Percentiles rank a stretch among this genome's conserved stretches.
These are phyloP conservation scores for Trichoderma breve DNA, from an alignment of 2,329 filamentous ascomycete species.

Conservation along the genomic window DNA sequence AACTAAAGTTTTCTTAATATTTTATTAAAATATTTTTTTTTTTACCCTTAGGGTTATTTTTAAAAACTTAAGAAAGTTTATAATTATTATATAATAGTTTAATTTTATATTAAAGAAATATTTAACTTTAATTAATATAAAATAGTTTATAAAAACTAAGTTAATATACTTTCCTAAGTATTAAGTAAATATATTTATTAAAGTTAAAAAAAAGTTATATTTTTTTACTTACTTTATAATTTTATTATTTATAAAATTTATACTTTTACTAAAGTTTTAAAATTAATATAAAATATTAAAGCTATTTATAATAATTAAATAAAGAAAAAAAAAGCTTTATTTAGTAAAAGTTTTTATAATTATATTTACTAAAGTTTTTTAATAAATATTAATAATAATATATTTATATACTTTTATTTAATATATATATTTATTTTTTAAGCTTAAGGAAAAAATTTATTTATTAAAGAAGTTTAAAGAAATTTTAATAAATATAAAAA, in stretches of 20 bases:
- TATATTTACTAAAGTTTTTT: too few relatives aligned
- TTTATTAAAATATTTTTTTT: neutral
- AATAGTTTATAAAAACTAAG: neutral
- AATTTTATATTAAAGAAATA: neutral
- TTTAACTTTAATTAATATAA: neutral
- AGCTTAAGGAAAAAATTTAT: too few relatives aligned
- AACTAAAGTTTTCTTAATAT: neutral
- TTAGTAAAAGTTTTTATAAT: too few relatives aligned
- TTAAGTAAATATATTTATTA: neutral
- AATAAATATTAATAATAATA: neutral
- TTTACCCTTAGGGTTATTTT: neutral
- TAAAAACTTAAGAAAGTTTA: neutral
- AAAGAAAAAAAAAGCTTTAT: too few relatives aligned
- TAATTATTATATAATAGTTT: neutral
- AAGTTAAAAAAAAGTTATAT: too few relatives aligned
- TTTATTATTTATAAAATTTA: too few relatives aligned
- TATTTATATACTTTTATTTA: neutral
- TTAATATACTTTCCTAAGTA: neutral
- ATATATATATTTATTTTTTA: too few relatives aligned
- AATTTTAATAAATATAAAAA: slow-evolving; percentile 13
- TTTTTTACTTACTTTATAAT: neutral
- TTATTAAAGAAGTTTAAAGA: neutral
- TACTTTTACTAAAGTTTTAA: too few relatives aligned
- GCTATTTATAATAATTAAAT: too few relatives aligned
- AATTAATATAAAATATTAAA: neutral